Conservation (phyloP, 805 yeast genomes). For the Yarrowia sp. region DNA sequence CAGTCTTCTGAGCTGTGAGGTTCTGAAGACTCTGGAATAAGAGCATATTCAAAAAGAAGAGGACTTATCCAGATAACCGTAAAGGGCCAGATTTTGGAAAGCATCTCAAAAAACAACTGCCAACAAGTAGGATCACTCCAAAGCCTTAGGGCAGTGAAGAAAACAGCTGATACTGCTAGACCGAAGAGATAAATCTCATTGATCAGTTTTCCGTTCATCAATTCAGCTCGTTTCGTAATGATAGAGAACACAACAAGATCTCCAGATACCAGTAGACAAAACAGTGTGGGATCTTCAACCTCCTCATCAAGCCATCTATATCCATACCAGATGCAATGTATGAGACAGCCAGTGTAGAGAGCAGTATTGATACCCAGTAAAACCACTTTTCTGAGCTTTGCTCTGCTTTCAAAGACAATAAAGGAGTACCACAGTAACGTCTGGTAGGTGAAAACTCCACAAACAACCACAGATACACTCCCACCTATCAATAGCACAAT, state of each 20-base stretch:
- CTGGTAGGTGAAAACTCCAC: too few species aligned
- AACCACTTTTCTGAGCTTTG: too few species aligned
- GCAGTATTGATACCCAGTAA: background rate
- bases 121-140: background rate
- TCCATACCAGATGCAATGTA: background rate
- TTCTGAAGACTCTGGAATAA: background rate
- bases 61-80: background rate
- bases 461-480: too few species aligned
- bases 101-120: background rate
- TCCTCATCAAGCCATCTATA: background rate
- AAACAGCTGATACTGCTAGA: background rate
- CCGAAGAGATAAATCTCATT: background rate
- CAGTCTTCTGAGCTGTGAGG: background rate
- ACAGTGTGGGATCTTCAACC: background rate
- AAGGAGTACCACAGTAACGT: background rate
- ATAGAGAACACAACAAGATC: background rate
- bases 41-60: background rate
- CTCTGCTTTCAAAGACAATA: background rate
- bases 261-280: background rate
- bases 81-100: background rate
- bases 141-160: background rate
- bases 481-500: too few species aligned
- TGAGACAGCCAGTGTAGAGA: background rate
- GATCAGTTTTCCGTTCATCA: background rate
- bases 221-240: background rate